phyloP scores from a whole-genome alignment of 352 stramenopile species.

The Pythium folliculosum region DNA sequence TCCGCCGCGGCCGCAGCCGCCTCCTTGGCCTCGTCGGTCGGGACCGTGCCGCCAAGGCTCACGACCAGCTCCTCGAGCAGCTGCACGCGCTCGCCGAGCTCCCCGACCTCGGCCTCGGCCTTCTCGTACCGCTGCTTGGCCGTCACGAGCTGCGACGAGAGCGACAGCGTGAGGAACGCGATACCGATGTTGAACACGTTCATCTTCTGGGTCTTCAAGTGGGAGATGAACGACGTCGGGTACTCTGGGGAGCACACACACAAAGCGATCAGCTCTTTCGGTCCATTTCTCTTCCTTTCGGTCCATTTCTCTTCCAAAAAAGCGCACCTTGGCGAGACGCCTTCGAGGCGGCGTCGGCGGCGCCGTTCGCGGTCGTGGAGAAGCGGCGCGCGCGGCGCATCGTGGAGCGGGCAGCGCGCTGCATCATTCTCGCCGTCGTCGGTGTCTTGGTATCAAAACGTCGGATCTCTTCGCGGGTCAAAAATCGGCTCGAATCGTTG shows the following conservation, averaged over 20 bases:
- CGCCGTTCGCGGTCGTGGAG: slow-evolving; percentile 7
- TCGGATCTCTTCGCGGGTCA: background rate
- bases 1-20: slow-evolving; percentile 26
- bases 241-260: slow-evolving; percentile 43
- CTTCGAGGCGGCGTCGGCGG: background rate
- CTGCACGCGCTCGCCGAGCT: slow-evolving; percentile 52
- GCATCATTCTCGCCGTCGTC: slow-evolving; percentile 3
- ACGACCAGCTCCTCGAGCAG: slow-evolving; percentile 67
- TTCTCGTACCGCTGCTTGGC: slow-evolving; percentile 68
- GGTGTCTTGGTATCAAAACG: background rate
- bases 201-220: slow-evolving; percentile 77
- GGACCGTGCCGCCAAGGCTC: slow-evolving; percentile 56
- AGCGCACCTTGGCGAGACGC: slow-evolving; percentile 25
- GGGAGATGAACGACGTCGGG: slow-evolving; percentile 79
- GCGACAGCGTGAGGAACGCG: slow-evolving; percentile 79
- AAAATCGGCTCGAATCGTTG: background rate
- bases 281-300: background rate
- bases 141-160: slow-evolving; percentile 81
- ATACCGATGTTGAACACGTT: slow-evolving; percentile 88
- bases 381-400: slow-evolving; percentile 27
- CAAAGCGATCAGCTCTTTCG: background rate
- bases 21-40: slow-evolving; percentile 44
- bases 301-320: background rate
- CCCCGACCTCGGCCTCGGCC: slow-evolving; percentile 37
- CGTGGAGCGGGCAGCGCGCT: slow-evolving; percentile 11